Evolutionary conservation across 2,329 filamentous ascomycete genomes (phyloP), one percentile per base, ranked within the genome.

Genomic region (Sporothrix phasma): DNA sequence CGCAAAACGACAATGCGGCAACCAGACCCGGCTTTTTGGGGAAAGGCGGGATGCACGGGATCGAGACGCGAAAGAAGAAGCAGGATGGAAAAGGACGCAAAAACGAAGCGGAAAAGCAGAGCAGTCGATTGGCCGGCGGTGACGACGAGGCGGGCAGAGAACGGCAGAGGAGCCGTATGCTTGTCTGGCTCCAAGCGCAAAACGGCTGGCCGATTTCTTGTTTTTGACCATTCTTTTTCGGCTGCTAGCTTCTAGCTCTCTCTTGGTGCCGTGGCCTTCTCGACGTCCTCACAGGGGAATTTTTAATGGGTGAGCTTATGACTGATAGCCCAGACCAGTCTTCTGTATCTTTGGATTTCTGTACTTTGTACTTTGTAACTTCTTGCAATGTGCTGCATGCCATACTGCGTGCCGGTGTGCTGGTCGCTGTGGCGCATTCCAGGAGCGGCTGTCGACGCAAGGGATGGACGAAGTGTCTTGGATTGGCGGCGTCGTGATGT

Each of bases 401-500:
- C 54, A 17, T 24, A 26, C 56, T 59, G 39, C 26, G 56, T 59
- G 24, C 39, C 56, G 56, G 39, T 45, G 56, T 29, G 7, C 39
- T 45, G 54, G 37, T 26, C 37, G 39, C 56, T 5, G 15, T 59
- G 39, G 56, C 56, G 56, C 56, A 45, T 46, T 59, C 56, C 56
- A 59, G 24, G 31, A 56, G 31, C 15, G 54, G n/a, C 11, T 45
- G 39, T 39, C 56, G 56, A 45, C 17, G 26, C 4, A 31, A 59
- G 37, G 37, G 24, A 59, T 29, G 54, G 54, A 3, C 15, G 54
- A 19, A n/a, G 22, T 46, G 56, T 59, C 56, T 59, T 45, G 39
- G 39, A 59, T 31, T 19, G 56, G 56, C 56, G 39, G 56, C 22
- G 39, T n/a, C 37, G 39, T 45, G 39, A 19, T 39, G 56, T 59